Evolutionary conservation across 2,329 filamentous ascomycete genomes (phyloP), one percentile per base, ranked within the genome.

Genomic region (Xylaria sp.): DNA sequence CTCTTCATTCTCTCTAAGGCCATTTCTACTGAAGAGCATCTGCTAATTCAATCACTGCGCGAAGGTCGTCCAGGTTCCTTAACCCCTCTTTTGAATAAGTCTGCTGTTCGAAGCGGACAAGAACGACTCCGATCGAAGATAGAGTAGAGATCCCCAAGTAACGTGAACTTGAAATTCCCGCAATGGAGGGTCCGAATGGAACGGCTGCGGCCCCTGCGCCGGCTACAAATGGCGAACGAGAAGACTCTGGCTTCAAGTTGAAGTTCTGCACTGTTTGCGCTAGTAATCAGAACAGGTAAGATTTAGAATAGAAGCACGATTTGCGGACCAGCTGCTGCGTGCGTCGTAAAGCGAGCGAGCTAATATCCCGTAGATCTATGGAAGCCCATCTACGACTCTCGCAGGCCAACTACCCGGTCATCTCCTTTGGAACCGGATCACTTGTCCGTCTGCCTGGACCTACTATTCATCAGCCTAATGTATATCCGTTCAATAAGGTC

Each of bases 181-280:
- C 30, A 23, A 70, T 69, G 79, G 80, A 82, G 58, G 68, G 66
- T 46, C 63, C 72, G 34, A 80, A 80, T 61, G 80, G 76, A 58
- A 62, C 63, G 34, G 42, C 58, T 10, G 19, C 35, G 6, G 52
- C 67, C 19, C 60, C 71, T 3, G 63, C 69, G 18, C 63, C 75
- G 39, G 64, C 70, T 46, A 71, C 75, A 58, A 79, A 80, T 59
- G 77, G 77, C 57, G 75, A 78, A 30, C 75, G 78, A 11, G 79
- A 82, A 49, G 79, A 80, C 16, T 75, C 79, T 30, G 78, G 78
- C n/a, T 96, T 87, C 81, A 96, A 94, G 76, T 83, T 99, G 63
- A 95, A 90, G 72, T 97, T 97, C 76, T 97, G 92, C 79, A 97
- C 94, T 2, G 93, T 99, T n/a, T 99, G 94, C 76, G 94, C 94